Conservation (phyloP, 768 basidiomycete species). For the Lactifluus pinguis region DNA sequence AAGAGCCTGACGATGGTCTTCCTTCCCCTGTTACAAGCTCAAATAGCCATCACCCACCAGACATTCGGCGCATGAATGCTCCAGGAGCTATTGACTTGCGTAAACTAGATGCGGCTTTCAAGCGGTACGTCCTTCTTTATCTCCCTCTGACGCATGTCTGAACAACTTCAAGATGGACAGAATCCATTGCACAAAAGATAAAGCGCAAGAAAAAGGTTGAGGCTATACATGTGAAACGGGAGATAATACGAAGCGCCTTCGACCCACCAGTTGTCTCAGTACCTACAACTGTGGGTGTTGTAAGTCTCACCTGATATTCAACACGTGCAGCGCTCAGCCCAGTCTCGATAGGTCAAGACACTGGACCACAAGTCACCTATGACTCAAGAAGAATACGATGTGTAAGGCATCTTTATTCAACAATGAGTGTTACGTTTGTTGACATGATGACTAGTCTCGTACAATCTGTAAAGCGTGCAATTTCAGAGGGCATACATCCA, state of each 20-base stretch:
- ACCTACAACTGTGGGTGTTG: constrained; percentile 29
- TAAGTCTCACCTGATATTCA: constrained; percentile 23
- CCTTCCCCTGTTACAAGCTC: constrained; percentile 23
- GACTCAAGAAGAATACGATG: constrained; percentile 62
- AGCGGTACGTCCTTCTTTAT: constrained; percentile 40
- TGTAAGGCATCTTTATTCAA: constrained; percentile 35
- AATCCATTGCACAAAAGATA: constrained; percentile 78
- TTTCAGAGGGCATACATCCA: constrained; percentile 72
- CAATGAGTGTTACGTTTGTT: neutral
- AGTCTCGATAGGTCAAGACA: constrained; percentile 52
- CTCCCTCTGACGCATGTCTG: neutral
- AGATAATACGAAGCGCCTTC: constrained; percentile 76
- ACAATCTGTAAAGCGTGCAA: constrained; percentile 57
- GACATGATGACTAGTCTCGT: constrained; percentile 38
- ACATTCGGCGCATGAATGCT: constrained; percentile 29
- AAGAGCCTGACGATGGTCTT: constrained; percentile 28
- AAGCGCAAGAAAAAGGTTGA: constrained; percentile 68
- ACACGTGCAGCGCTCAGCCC: neutral
- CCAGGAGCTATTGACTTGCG: constrained; percentile 70
- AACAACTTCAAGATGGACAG: constrained; percentile 56
- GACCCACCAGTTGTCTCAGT: constrained; percentile 46
- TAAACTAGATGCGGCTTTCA: constrained; percentile 77
- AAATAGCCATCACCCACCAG: constrained; percentile 3
- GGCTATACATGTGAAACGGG: constrained; percentile 48
- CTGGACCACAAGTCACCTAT: constrained; percentile 73